Base-by-base conservation (phyloP, 148 eudicot species). In the Camellia lanceoleosa region DNA sequence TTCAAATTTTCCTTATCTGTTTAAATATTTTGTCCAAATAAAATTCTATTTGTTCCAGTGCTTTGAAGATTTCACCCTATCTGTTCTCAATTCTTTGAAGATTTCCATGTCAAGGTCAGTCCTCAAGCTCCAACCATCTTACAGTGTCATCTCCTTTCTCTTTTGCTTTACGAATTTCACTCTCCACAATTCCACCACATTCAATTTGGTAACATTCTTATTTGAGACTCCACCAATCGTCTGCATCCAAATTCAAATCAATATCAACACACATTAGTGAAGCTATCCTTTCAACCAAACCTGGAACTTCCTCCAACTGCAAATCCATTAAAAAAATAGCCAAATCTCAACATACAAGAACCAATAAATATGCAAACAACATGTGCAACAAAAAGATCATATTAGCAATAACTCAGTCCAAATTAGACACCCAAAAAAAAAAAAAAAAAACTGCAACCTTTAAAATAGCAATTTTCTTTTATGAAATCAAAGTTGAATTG, bases 51-150 rank as follows among this genome's bases (percentile, higher is more conserved):
- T 30, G 30, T 30, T 30, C 30, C 30, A 30, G 30, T 30, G 30
- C 30, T 30, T 30, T 30, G 30, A 30, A 30, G 30, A 30, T 30
- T 30, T 30, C 30, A 30, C 30, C 30, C 30, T 30, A 30, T 30
- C 30, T 30, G 1, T 30, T 30, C 30, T 30, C 30, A 30, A 1
- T 30, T 30, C 30, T 30, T 30, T 30, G 30, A 30, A 30, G 30
- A 30, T 30, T 30, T 30, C 30, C 30, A 30, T 30, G 30, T 30
- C 30, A 30, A 30, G 30, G 30, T 30, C 30, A 30, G 30, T 87
- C 98, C 75, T 96, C 99, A 76, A 96, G 95, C 83, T 96, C 99
- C 87, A 93, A 81, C 99, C 99, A 96, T 80, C 86, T 87, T 60
- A 92, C 82, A 43, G 88, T 82, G 71, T 77, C 91, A 82, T 61